Conservation (phyloP, 2,329 filamentous ascomycete genomes). For the Shiraia sp. region DNA sequence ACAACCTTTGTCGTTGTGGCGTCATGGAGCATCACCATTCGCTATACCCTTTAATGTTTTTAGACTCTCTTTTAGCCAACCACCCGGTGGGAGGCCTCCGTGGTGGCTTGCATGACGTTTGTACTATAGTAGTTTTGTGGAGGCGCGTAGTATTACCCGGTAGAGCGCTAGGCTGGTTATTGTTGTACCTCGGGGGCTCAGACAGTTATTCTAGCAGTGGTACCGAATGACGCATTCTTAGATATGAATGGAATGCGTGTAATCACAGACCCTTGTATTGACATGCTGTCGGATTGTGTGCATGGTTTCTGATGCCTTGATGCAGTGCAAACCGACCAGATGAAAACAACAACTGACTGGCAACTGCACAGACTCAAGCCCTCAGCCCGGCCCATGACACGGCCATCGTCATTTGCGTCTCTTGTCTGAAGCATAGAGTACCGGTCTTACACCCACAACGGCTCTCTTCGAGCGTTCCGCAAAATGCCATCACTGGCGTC, state of each 20-base stretch:
- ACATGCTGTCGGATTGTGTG: not conserved
- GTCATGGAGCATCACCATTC: slow-evolving; percentile 37
- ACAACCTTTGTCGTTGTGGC: slow-evolving; percentile 20
- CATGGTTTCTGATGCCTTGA: slow-evolving; percentile 2
- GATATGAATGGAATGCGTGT: slow-evolving; percentile 19
- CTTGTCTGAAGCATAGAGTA: slow-evolving; percentile 1
- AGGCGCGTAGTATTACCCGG: slow-evolving; percentile 11
- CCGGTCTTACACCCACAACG: slow-evolving; percentile 6
- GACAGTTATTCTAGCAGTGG: slow-evolving; percentile 14
- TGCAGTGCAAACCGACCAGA: too few relatives aligned
- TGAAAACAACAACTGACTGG: too few relatives aligned
- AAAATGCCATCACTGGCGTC: slow-evolving; percentile 25
- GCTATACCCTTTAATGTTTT: slow-evolving; percentile 44
- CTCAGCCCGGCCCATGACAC: slow-evolving; percentile 5
- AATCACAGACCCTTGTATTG: slow-evolving; percentile 25
- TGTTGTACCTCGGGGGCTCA: too few relatives aligned
- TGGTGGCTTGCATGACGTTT: slow-evolving; percentile 36
- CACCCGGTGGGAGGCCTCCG: slow-evolving; percentile 13
- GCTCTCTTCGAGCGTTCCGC: too few relatives aligned
- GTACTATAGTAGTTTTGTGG: slow-evolving; percentile 41
- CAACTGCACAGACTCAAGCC: too few relatives aligned
- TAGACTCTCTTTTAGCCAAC: slow-evolving; percentile 44
- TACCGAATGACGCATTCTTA: slow-evolving; percentile 30
- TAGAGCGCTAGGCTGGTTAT: slow-evolving; percentile 10
- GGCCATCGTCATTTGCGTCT: slow-evolving; percentile 10